phyloP scores from a whole-genome alignment of 371 early-diverging fungal genomes.

The Syncephalastrum sp. region DNA sequence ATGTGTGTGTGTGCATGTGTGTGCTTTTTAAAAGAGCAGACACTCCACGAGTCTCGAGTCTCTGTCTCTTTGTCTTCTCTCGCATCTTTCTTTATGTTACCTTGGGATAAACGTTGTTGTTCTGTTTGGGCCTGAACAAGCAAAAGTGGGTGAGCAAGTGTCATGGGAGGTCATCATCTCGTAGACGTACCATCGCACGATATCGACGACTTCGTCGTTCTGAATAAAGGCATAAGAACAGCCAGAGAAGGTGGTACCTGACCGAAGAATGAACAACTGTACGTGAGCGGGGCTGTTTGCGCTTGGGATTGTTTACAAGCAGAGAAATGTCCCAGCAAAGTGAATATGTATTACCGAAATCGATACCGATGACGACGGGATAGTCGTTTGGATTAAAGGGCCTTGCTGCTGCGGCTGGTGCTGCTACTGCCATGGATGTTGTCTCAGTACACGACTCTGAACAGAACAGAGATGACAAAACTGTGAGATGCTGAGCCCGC shows the following conservation, averaged over 20 bases:
- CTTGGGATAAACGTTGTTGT: conserved; percentile 59
- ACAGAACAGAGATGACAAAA: too few relatives aligned
- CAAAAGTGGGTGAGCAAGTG: too few relatives aligned
- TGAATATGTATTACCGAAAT: conserved; percentile 32
- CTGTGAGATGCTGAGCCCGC: too few relatives aligned
- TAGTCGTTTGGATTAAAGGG: conserved; percentile 40
- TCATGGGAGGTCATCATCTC: not conserved
- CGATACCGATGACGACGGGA: conserved; percentile 48
- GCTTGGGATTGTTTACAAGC: not conserved
- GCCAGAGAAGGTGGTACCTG: conserved; percentile 51
- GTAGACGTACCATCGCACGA: conserved; percentile 50
- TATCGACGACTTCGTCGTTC: conserved; percentile 61
- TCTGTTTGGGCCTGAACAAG: conserved; percentile 56
- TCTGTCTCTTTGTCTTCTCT: too few relatives aligned
- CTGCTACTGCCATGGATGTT: not conserved
- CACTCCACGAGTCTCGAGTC: too few relatives aligned
- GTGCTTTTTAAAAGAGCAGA: too few relatives aligned
- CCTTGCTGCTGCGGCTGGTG: conserved; percentile 23
- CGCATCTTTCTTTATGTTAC: conserved; percentile 21
- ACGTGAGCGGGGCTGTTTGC: too few relatives aligned
- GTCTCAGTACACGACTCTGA: not conserved
- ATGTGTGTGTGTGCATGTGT: too few relatives aligned
- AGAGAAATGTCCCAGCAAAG: not conserved
- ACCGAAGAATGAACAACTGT: not conserved
- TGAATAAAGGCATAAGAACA: conserved; percentile 50